Conservation (phyloP, 371 early-diverging fungal species). For the Circinella umbellata region DNA sequence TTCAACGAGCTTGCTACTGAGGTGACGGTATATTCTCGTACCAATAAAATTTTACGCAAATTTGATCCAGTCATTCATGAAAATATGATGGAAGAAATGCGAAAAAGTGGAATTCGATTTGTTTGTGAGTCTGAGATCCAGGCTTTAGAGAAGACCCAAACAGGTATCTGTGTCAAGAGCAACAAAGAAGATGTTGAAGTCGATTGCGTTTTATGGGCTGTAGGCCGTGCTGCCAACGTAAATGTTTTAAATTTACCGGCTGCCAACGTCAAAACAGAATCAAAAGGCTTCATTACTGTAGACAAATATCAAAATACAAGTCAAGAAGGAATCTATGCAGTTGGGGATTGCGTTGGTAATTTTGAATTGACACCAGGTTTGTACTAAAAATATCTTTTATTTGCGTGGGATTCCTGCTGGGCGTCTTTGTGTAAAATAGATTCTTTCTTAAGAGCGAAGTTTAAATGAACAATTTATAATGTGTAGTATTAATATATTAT, state of each 20-base stretch:
- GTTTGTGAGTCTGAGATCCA: constrained; percentile 64
- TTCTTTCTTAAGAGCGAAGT: too few relatives aligned
- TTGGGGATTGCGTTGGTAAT: constrained; percentile 95
- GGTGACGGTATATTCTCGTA: constrained; percentile 83
- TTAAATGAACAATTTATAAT: not conserved
- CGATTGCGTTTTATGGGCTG: constrained; percentile 83
- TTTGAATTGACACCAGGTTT: constrained; percentile 92
- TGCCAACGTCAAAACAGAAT: constrained; percentile 67
- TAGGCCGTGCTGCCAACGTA: constrained; percentile 87
- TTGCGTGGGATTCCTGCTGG: too few relatives aligned
- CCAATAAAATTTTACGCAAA: constrained; percentile 79
- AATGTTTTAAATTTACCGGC: constrained; percentile 70
- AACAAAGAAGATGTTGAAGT: constrained; percentile 48
- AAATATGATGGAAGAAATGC: constrained; percentile 77
- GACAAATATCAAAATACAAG: constrained; percentile 91
- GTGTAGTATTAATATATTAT: too few relatives aligned
- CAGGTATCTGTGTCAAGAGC: constrained; percentile 30
- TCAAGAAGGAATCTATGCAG: constrained; percentile 75
- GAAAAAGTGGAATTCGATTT: constrained; percentile 72
- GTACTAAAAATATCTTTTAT: not conserved
- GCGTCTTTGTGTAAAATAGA: too few relatives aligned
- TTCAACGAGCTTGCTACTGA: constrained; percentile 86
- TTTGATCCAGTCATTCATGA: constrained; percentile 89
- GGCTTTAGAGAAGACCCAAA: constrained; percentile 20
- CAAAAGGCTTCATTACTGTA: constrained; percentile 72